Conservation (phyloP, 2,329 filamentous ascomycete genomes). For the Aphanoascus verrucosus region DNA sequence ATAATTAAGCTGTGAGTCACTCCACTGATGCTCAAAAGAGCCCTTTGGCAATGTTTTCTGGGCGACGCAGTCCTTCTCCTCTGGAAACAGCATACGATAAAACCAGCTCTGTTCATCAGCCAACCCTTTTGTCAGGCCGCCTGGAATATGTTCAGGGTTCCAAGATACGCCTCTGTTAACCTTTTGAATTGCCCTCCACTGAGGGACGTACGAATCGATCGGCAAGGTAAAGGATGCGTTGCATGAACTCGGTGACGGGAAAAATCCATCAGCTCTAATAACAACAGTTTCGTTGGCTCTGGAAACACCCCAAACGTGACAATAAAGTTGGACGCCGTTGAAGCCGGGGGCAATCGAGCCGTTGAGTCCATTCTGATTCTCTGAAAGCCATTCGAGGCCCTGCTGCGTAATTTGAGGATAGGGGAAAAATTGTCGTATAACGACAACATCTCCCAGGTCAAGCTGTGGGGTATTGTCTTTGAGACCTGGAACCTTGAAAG, state of each 20-base stretch:
- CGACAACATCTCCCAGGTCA: constrained; percentile 20
- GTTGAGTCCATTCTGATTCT: constrained; percentile 14
- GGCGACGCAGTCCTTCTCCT: constrained; percentile 26
- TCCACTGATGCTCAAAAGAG: constrained; percentile 26
- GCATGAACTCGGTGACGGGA: constrained; percentile 13
- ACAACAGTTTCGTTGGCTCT: constrained; percentile 17
- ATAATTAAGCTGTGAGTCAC: constrained; percentile 37
- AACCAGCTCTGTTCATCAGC: constrained; percentile 17
- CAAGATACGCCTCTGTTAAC: constrained; percentile 35
- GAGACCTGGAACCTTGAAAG: constrained; percentile 21
- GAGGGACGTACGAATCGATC: constrained; percentile 13
- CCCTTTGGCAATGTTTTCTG: constrained; percentile 32
- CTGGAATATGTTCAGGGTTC: constrained; percentile 41
- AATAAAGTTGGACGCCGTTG: constrained; percentile 20
- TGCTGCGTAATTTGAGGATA: constrained; percentile 15
- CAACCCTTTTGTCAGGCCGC: constrained; percentile 30
- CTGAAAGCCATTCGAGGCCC: constrained; percentile 16
- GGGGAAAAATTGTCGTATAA: constrained; percentile 21
- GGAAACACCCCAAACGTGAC: constrained; percentile 19
- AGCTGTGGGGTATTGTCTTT: constrained; percentile 20
- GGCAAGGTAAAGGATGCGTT: constrained; percentile 21
- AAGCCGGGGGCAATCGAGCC: constrained; percentile 20
- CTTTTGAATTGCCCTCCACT: constrained; percentile 18
- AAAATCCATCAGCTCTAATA: constrained; percentile 17
- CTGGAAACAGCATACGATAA: constrained; percentile 38